Conservation (phyloP, 192 early-diverging fungal genomes). For the Chytriomyces sp. region DNA sequence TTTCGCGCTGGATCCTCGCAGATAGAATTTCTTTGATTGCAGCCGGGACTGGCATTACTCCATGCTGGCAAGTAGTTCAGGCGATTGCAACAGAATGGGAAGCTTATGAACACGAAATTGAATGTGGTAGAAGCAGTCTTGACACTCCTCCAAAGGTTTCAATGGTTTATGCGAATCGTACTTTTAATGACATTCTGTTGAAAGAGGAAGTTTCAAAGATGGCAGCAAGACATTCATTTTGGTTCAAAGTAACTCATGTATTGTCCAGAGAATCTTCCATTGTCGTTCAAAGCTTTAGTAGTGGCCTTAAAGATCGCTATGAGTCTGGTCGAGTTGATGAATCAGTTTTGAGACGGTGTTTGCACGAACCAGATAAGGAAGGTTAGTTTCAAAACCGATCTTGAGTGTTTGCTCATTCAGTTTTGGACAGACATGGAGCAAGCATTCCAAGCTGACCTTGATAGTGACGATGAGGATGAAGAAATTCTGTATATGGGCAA, state of each 20-base stretch:
- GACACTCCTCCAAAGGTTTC: conserved; percentile 12
- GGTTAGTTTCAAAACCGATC: no score
- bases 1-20: not conserved
- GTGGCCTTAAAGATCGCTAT: not conserved
- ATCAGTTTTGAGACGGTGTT: not conserved
- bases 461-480: not conserved
- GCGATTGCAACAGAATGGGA: conserved; percentile 18
- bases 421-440: no score
- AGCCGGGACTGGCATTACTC: conserved; percentile 26
- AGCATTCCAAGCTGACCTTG: not conserved
- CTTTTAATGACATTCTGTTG: conserved; percentile 12
- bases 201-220: conserved; percentile 2
- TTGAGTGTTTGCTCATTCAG: no score
- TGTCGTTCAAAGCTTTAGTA: not conserved
- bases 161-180: conserved; percentile 22
- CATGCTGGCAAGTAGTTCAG: conserved; percentile 22
- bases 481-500: not conserved
- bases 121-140: not conserved
- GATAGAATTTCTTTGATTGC: not conserved
- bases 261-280: not conserved
- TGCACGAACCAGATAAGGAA: not conserved
- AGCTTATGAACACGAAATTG: not conserved
- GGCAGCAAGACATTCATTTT: not conserved
- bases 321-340: not conserved
- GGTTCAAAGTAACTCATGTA: not conserved